Conservation (phyloP, 257 asterid genomes). For the Gentiana dahurica region DNA sequence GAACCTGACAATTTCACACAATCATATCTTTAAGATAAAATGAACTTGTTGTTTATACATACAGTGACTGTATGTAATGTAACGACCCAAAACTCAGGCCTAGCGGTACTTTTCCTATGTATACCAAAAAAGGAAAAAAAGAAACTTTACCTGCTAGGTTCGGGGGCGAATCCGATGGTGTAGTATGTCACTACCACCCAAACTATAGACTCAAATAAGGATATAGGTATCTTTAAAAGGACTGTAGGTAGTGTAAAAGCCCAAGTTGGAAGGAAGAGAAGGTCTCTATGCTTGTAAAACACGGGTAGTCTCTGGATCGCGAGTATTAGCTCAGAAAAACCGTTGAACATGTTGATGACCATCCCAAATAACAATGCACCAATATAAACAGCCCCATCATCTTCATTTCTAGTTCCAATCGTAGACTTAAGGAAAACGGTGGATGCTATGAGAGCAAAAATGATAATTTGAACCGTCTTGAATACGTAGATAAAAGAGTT, state of each 20-base stretch:
- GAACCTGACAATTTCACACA: conserved; percentile 23
- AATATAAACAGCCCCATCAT: conserved; percentile 29
- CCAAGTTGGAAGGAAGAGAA: conserved; percentile 51
- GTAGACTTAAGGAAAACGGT: conserved; percentile 45
- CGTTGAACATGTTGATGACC: conserved; percentile 43
- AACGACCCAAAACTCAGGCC: neutral
- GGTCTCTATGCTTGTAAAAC: conserved; percentile 49
- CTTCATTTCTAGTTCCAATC: conserved; percentile 21
- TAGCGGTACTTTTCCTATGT: neutral
- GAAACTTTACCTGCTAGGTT: conserved; percentile 39
- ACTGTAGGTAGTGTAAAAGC: conserved; percentile 42
- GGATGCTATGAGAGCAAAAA: conserved; percentile 40
- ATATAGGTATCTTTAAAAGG: conserved; percentile 46
- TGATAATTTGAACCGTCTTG: conserved; percentile 38
- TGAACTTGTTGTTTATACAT: neutral
- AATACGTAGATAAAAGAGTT: conserved; percentile 43
- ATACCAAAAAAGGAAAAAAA: neutral
- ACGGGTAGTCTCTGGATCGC: conserved; percentile 47
- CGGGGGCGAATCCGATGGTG: conserved; percentile 53
- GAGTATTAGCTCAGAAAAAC: conserved; percentile 36
- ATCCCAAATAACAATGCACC: conserved; percentile 45
- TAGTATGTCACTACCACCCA: conserved; percentile 38
- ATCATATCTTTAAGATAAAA: neutral
- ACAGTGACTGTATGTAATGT: neutral
- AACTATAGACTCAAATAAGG: conserved; percentile 31